These are phyloP conservation scores for Endoconidiophora polonica DNA, from an alignment of 2,329 filamentous ascomycete genomes.

Conservation along the genomic window DNA sequence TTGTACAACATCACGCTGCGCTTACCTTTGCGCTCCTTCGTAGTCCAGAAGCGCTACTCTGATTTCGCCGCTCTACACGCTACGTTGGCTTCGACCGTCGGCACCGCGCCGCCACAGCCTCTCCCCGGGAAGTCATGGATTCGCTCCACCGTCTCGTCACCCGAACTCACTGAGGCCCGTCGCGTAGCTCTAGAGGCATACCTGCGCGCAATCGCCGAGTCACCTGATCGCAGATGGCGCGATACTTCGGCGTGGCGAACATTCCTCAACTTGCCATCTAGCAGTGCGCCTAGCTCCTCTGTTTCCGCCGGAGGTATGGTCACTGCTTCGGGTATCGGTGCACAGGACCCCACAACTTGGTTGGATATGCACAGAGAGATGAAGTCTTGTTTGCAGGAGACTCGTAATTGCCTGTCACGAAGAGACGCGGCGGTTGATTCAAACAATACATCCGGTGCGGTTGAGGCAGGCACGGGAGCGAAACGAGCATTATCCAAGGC, in stretches of 20 bases:
- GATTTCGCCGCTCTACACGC: slow-evolving; percentile 56
- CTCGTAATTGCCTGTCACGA: slow-evolving; percentile 46
- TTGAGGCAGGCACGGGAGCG: slow-evolving; percentile 54
- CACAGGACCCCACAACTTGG: slow-evolving; percentile 52
- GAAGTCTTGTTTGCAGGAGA: slow-evolving; percentile 53
- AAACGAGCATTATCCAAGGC: slow-evolving; percentile 58
- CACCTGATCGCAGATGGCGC: slow-evolving; percentile 61
- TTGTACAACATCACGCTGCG: slow-evolving; percentile 65
- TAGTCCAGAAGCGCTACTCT: slow-evolving; percentile 66
- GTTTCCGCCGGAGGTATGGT: slow-evolving; percentile 30
- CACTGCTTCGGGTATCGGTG: slow-evolving; percentile 23
- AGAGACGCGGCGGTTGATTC: slow-evolving; percentile 37
- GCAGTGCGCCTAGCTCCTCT: slow-evolving; percentile 31
- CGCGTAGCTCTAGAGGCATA: slow-evolving; percentile 53
- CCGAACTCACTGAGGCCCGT: slow-evolving; percentile 55
- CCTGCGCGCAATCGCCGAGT: slow-evolving; percentile 52
- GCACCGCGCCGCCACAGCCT: slow-evolving; percentile 45
- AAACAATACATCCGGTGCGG: slow-evolving; percentile 26
- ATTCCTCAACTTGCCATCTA: slow-evolving; percentile 53
- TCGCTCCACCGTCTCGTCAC: slow-evolving; percentile 51
- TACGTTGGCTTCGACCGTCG: slow-evolving; percentile 41
- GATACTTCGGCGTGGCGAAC: slow-evolving; percentile 54
- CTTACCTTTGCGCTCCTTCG: slow-evolving; percentile 58
- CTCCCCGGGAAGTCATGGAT: slow-evolving; percentile 66
- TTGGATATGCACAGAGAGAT: slow-evolving; percentile 59